These are phyloP conservation scores for Apophysomyces elegans DNA, from an alignment of 371 early-diverging fungal genomes.

Conservation along the genomic window DNA sequence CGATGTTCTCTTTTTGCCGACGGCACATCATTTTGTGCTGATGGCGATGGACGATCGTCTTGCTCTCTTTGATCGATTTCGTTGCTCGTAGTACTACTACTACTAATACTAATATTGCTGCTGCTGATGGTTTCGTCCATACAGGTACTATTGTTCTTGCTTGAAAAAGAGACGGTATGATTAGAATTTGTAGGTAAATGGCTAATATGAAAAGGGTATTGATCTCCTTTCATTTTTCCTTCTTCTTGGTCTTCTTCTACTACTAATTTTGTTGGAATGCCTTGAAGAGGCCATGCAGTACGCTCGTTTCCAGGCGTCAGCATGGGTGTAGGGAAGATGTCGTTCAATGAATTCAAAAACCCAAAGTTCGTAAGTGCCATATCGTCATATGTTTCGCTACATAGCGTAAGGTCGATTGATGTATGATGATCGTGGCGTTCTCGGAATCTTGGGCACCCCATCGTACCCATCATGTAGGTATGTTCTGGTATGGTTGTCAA, in stretches of 20 bases:
- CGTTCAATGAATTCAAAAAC: not conserved
- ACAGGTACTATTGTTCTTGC: too few relatives aligned
- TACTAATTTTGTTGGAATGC: not conserved
- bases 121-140: too few relatives aligned
- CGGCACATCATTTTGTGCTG: not conserved
- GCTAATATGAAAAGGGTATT: too few relatives aligned
- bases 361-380: not conserved
- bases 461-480: not conserved
- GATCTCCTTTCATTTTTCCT: too few relatives aligned
- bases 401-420: not conserved
- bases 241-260: not conserved
- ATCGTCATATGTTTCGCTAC: not conserved
- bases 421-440: not conserved
- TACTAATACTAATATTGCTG: too few relatives aligned
- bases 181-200: too few relatives aligned
- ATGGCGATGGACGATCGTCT: not conserved
- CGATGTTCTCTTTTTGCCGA: not conserved
- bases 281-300: not conserved
- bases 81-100: too few relatives aligned
- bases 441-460: not conserved
- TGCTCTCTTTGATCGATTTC: not conserved
- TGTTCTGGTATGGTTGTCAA: conserved; percentile 1
- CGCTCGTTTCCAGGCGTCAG: not conserved
- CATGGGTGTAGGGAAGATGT: not conserved
- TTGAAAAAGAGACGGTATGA: too few relatives aligned